phyloP scores from a whole-genome alignment of 257 asterid species.

The Penstemon davidsonii region DNA sequence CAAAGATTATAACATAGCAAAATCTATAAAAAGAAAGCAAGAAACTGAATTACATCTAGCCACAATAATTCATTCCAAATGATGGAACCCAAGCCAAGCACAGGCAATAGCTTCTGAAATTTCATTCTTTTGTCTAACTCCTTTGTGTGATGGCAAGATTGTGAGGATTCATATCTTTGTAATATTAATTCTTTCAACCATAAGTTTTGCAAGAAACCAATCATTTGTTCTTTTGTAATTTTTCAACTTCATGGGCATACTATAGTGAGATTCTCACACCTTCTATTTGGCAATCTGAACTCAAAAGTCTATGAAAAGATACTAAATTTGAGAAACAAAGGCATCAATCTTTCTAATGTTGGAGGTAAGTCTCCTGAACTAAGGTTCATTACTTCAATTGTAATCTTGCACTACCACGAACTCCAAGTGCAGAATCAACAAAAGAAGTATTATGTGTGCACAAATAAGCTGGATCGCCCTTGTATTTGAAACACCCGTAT shows the following conservation, averaged over 20 bases:
- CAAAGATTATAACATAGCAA: not conserved
- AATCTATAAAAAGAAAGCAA: not conserved
- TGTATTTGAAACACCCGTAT: not conserved
- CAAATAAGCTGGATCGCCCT: not conserved
- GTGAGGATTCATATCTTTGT: not conserved
- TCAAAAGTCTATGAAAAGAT: not conserved
- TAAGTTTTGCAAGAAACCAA: not conserved
- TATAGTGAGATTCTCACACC: not conserved
- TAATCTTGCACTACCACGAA: slow-evolving; percentile 11
- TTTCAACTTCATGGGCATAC: slow-evolving; percentile 4
- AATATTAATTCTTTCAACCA: not conserved
- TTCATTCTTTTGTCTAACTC: slow-evolving; percentile 18
- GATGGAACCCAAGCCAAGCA: slow-evolving; percentile 3
- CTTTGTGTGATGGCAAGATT: slow-evolving; percentile 17
- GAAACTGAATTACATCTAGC: not conserved
- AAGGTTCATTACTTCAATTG: not conserved
- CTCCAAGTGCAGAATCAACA: not conserved
- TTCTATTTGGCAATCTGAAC: slow-evolving; percentile 7
- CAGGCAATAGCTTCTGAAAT: not conserved
- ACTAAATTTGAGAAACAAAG: not conserved
- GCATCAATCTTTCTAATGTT: not conserved
- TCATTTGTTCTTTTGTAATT: slow-evolving; percentile 5
- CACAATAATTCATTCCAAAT: not conserved
- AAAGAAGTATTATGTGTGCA: not conserved
- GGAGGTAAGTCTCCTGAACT: not conserved